These are phyloP conservation scores for Rehmannia glutinosa DNA, from an alignment of 257 asterid genomes.

Conservation along the genomic window DNA sequence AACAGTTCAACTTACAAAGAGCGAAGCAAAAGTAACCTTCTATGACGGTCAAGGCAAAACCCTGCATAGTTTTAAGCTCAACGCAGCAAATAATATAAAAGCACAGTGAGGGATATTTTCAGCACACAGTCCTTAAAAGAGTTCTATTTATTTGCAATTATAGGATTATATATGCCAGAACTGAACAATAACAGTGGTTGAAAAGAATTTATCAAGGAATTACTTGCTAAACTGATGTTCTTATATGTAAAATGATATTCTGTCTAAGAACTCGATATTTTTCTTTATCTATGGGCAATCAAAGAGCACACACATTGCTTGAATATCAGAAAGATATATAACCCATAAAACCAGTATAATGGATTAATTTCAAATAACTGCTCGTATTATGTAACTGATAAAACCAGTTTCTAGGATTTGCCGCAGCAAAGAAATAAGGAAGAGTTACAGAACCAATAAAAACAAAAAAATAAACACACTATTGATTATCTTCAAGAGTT, in stretches of 20 bases:
- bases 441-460: background rate
- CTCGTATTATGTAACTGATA: too few relatives aligned
- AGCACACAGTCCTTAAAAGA: background rate
- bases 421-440: background rate
- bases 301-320: background rate
- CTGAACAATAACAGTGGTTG: too few relatives aligned
- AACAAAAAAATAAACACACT: too few relatives aligned
- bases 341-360: too few relatives aligned
- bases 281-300: background rate
- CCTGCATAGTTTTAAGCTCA: constrained; percentile 21
- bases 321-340: too few relatives aligned
- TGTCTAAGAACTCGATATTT: background rate
- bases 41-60: constrained; percentile 46
- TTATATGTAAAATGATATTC: too few relatives aligned
- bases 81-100: background rate
- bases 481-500: background rate
- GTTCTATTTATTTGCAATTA: background rate
- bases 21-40: constrained; percentile 15
- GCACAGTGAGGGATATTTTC: background rate
- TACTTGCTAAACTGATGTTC: background rate
- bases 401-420: too few relatives aligned
- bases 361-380: too few relatives aligned
- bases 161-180: too few relatives aligned
- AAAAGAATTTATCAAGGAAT: background rate
- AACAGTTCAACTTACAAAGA: constrained; percentile 35